Conservation (phyloP, 176 grass and related monocot species). For the Raddia guianensis region DNA sequence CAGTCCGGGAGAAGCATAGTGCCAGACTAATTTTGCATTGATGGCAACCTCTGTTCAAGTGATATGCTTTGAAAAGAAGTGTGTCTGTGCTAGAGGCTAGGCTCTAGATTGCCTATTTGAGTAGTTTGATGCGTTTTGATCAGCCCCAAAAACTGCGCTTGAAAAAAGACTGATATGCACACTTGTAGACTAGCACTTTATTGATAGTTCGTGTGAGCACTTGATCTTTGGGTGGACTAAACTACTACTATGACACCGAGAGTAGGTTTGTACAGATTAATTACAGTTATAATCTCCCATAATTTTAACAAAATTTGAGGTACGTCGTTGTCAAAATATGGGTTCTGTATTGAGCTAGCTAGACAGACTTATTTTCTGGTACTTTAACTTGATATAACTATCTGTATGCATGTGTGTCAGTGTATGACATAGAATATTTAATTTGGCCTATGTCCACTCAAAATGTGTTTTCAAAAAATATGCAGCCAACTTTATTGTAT, state of each 20-base stretch:
- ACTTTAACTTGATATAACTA: not conserved
- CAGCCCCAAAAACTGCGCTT: not conserved
- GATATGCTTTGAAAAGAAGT: not conserved
- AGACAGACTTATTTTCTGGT: not conserved
- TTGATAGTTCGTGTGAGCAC: not conserved
- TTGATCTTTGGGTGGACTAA: not conserved
- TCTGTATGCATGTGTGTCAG: not conserved
- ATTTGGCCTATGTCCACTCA: not conserved
- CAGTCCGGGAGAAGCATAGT: not conserved
- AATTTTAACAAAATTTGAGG: slow-evolving; percentile 7
- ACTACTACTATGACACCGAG: not conserved
- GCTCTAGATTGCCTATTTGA: not conserved
- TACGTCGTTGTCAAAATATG: not conserved
- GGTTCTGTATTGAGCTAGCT: not conserved
- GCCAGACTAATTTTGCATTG: not conserved
- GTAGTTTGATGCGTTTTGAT: not conserved
- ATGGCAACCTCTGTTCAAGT: not conserved
- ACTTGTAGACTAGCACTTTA: not conserved
- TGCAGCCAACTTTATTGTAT: not conserved
- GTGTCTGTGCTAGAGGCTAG: not conserved
- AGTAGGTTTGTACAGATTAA: not conserved
- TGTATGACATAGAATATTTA: not conserved
- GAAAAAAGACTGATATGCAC: not conserved
- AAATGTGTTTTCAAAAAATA: slow-evolving; percentile 2
- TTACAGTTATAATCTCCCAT: not conserved